Percentiles rank a stretch among this genome's conserved stretches.
Evolutionary conservation across 2,329 filamentous ascomycete genomes (phyloP).

Genomic region (Verticillium tricorpus): DNA sequence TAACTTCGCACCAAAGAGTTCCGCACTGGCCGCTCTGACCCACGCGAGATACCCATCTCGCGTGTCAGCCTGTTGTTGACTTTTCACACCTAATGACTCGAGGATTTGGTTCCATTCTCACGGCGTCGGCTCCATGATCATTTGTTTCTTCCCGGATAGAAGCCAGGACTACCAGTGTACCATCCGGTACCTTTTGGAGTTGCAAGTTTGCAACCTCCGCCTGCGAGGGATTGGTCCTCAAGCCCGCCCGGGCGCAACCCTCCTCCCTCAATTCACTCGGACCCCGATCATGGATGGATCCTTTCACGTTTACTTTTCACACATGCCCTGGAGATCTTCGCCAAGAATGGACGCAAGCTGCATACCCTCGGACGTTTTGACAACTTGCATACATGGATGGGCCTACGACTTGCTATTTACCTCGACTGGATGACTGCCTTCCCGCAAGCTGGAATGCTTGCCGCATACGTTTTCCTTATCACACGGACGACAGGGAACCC

Average conservation of each 20-base stretch:
- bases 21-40: slow-evolving; percentile 6
- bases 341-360: slow-evolving; percentile 4
- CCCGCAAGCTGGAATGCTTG: slow-evolving; percentile 9
- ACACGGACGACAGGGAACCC: slow-evolving; percentile 5
- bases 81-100: slow-evolving; percentile 12
- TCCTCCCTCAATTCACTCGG: slow-evolving; percentile 3
- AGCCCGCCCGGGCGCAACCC: not conserved
- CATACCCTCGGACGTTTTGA: slow-evolving; percentile 11
- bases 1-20: slow-evolving; percentile 5
- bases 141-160: slow-evolving; percentile 8
- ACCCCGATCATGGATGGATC: not conserved
- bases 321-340: not conserved
- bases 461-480: slow-evolving; percentile 6
- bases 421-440: not conserved
- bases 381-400: slow-evolving; percentile 15
- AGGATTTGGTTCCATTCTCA: slow-evolving; percentile 10
- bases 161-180: slow-evolving; percentile 5
- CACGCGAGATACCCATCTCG: slow-evolving; percentile 13
- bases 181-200: slow-evolving; percentile 3
- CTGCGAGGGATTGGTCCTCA: slow-evolving; percentile 4
- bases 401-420: slow-evolving; percentile 9
- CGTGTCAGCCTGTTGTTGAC: slow-evolving; percentile 10
- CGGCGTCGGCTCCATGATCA: slow-evolving; percentile 13
- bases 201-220: slow-evolving; percentile 14
- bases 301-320: not conserved